phyloP scores from a whole-genome alignment of 1,284 basidiomycete genomes.

The Lignosus rhinocerotis region DNA sequence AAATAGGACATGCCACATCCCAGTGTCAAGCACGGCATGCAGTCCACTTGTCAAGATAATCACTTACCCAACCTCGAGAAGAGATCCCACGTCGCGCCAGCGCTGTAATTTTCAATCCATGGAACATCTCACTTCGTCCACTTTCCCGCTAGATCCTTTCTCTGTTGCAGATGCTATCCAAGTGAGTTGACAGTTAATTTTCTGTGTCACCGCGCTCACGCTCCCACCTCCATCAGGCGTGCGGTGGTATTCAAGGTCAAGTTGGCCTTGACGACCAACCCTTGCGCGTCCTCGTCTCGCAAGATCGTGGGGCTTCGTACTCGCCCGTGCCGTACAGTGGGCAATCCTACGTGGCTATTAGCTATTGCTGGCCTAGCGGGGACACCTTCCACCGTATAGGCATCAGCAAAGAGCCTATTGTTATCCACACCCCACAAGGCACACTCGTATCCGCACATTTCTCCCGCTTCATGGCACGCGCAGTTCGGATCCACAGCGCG shows the following conservation, averaged over 20 bases:
- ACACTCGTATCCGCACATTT: slow-evolving; percentile 7
- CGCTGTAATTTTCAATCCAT: background rate
- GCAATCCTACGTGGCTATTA: slow-evolving; percentile 16
- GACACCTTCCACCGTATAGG: background rate
- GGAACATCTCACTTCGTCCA: background rate
- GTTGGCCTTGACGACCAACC: background rate
- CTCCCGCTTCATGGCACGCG: slow-evolving; percentile 10
- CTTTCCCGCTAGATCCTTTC: background rate
- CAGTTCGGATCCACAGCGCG: slow-evolving; percentile 3
- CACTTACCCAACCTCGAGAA: no score
- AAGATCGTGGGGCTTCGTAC: background rate
- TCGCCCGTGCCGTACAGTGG: slow-evolving; percentile 9
- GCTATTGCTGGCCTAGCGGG: slow-evolving; percentile 17
- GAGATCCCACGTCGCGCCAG: no score
- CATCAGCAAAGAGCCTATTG: background rate
- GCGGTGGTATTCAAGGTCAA: slow-evolving; percentile 2
- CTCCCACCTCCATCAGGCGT: slow-evolving; percentile 2
- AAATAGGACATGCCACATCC: no score
- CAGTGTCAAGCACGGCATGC: no score
- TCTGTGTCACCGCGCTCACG: no score
- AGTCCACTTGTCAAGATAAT: no score
- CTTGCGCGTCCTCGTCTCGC: slow-evolving; percentile 7
- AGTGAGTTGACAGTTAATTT: background rate
- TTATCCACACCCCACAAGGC: background rate
- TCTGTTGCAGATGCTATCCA: background rate